Evolutionary conservation across 306 rosid genomes (phyloP).

Genomic region (Inga laurina): DNA sequence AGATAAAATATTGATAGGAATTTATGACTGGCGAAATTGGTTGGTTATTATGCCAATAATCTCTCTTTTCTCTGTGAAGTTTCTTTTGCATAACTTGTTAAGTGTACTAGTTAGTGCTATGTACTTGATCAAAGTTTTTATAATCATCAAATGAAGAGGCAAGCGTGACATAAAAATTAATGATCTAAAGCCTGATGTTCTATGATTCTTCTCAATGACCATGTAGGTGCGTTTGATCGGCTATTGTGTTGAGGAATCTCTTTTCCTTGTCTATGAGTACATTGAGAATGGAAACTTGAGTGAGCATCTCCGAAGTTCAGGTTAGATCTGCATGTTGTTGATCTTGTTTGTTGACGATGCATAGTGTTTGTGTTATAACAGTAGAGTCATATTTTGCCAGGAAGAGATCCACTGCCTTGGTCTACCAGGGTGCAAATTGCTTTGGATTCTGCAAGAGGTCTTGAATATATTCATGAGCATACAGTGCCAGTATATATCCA

Average conservation of each 20-base stretch:
- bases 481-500: constrained; percentile 87
- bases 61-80: neutral
- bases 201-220: neutral
- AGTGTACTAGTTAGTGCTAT: neutral
- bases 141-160: neutral
- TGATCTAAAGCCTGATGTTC: neutral
- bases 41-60: neutral
- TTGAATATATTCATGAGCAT: constrained; percentile 92
- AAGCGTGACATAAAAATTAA: neutral
- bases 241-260: constrained; percentile 75
- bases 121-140: neutral
- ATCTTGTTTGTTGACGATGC: neutral
- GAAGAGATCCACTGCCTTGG: constrained; percentile 75
- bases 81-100: constrained; percentile 1
- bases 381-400: constrained; percentile 40
- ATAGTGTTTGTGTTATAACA: constrained; percentile 12
- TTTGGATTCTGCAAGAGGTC: constrained; percentile 92
- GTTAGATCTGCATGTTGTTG: constrained; percentile 39
- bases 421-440: constrained; percentile 82
- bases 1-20: constrained; percentile 9
- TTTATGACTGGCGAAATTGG: neutral
- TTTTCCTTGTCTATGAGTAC: constrained; percentile 87
- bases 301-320: constrained; percentile 75
- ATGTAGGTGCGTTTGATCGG: constrained; percentile 94
- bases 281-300: constrained; percentile 86